Conservation (phyloP, 202 grass and related monocot genomes). For the Schoenoplectus tabernaemontani region DNA sequence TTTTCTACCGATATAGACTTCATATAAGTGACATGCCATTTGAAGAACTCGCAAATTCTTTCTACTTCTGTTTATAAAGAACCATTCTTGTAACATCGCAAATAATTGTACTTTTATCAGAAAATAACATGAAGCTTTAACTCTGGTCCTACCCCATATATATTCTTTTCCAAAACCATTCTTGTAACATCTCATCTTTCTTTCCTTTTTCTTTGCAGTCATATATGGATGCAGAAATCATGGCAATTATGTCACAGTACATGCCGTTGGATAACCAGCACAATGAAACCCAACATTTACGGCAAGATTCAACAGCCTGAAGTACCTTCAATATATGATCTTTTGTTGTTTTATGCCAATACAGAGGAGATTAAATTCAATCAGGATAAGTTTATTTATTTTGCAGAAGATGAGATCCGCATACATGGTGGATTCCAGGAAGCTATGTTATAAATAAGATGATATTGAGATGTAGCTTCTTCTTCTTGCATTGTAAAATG, state of each 20-base stretch:
- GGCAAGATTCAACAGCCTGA: slow-evolving; percentile 48
- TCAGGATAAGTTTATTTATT: not conserved
- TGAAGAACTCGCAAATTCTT: not conserved
- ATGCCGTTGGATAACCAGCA: slow-evolving; percentile 91
- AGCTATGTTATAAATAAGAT: not conserved
- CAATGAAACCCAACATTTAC: slow-evolving; percentile 55
- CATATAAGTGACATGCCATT: slow-evolving; percentile 31
- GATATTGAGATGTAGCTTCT: not conserved
- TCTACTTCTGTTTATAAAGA: not conserved
- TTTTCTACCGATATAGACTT: slow-evolving; percentile 98
- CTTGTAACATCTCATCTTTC: not conserved
- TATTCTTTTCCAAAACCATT: not conserved
- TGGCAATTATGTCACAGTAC: slow-evolving; percentile 99
- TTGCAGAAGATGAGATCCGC: slow-evolving; percentile 6
- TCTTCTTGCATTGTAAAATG: slow-evolving; percentile 1
- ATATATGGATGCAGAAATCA: slow-evolving; percentile 98
- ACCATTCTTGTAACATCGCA: not conserved
- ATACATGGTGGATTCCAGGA: not conserved
- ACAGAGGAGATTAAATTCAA: not conserved
- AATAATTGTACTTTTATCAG: not conserved
- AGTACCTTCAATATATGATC: not conserved
- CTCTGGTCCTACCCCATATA: not conserved
- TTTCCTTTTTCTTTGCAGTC: slow-evolving; percentile 32
- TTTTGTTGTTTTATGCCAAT: not conserved
- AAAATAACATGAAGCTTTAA: not conserved